These are phyloP conservation scores for Nakazawaea molendinolei DNA, from an alignment of 805 yeast species.

Conservation along the genomic window DNA sequence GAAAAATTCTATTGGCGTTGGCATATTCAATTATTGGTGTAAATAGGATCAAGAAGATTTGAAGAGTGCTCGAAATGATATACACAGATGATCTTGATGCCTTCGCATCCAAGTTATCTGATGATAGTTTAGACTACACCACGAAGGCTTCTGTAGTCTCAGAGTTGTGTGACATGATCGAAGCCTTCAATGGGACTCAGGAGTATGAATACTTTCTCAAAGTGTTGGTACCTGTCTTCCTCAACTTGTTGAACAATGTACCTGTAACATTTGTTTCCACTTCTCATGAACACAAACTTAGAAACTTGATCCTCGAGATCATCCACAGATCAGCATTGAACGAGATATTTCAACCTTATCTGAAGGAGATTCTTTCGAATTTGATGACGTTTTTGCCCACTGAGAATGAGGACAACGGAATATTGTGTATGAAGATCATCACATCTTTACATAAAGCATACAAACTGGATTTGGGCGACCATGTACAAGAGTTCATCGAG, in stretches of 20 bases:
- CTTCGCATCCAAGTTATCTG: constrained; percentile 55
- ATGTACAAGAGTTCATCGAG: constrained; percentile 74
- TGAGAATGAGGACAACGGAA: constrained; percentile 96
- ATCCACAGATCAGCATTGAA: constrained; percentile 77
- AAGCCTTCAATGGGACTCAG: constrained; percentile 70
- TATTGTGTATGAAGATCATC: constrained; percentile 79
- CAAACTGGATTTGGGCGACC: constrained; percentile 57
- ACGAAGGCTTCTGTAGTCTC: constrained; percentile 63
- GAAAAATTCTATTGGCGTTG: no score
- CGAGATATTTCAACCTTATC: constrained; percentile 71
- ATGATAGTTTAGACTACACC: constrained; percentile 48
- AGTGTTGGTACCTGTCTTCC: constrained; percentile 62
- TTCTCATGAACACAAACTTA: constrained; percentile 69
- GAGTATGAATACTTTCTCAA: constrained; percentile 77
- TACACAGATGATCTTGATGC: constrained; percentile 56
- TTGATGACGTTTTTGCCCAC: constrained; percentile 53
- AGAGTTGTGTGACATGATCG: constrained; percentile 82
- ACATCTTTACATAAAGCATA: constrained; percentile 83
- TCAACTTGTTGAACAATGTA: constrained; percentile 53
- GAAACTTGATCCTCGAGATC: constrained; percentile 72
- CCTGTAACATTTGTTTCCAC: constrained; percentile 66
- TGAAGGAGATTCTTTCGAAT: constrained; percentile 50
- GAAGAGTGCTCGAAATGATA: constrained; percentile 24
- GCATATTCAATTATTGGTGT: not conserved
- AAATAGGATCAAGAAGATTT: not conserved